Evolutionary conservation across 305 asterid species (phyloP).

Genomic region (Ajuga reptans): DNA sequence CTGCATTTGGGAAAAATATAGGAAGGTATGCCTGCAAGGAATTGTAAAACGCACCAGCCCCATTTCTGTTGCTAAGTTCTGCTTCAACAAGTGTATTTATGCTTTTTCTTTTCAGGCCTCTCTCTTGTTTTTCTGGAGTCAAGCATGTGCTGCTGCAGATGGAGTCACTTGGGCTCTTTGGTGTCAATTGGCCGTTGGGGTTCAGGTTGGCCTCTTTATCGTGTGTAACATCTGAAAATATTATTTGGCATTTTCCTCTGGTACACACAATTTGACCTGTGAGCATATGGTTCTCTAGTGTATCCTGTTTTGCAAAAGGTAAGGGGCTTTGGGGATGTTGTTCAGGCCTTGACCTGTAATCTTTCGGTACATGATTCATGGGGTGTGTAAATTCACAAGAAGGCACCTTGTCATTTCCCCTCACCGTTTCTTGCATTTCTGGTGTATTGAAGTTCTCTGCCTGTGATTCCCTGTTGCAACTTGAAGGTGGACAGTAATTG

Average conservation of each 20-base stretch:
- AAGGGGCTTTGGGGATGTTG: constrained; percentile 25
- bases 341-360: constrained; percentile 24
- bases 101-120: constrained; percentile 42
- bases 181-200: constrained; percentile 22
- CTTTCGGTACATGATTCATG: constrained; percentile 23
- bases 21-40: constrained; percentile 45
- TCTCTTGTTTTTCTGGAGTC: constrained; percentile 39
- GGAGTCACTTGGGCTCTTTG: constrained; percentile 35
- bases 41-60: constrained; percentile 35
- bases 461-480: constrained; percentile 18
- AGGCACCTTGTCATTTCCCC: constrained; percentile 25
- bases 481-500: constrained; percentile 26
- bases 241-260: constrained; percentile 61
- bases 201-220: constrained; percentile 49
- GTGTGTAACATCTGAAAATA: constrained; percentile 62
- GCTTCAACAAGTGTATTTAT: constrained; percentile 27
- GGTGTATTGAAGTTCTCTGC: constrained; percentile 27
- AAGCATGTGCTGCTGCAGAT: constrained; percentile 39
- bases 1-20: constrained; percentile 27
- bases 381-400: constrained; percentile 26
- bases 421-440: constrained; percentile 23
- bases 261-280: constrained; percentile 29
- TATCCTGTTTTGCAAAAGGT: constrained; percentile 25
- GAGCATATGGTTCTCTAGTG: constrained; percentile 20
- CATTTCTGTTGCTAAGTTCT: constrained; percentile 39